Percentiles rank a stretch among this genome's conserved stretches.
phyloP scores from a whole-genome alignment of 78 protist genomes.

The Monosiga brevicollis region DNA sequence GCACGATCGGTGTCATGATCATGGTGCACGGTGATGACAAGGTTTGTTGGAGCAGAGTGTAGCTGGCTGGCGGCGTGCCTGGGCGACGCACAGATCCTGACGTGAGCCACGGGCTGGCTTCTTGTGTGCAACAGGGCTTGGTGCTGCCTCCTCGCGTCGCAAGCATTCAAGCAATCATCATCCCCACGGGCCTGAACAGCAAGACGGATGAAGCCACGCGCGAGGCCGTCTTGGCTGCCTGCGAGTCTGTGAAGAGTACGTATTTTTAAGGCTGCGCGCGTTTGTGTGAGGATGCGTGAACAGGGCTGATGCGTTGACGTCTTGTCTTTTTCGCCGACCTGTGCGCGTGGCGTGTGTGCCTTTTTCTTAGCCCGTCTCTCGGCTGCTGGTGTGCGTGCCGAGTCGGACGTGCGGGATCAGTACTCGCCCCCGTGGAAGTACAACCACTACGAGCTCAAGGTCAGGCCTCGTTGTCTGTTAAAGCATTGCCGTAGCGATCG shows the following conservation, averaged over 20 bases:
- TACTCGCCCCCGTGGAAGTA: constrained; percentile 84
- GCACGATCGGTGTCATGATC: constrained; percentile 79
- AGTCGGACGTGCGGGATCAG: constrained; percentile 58
- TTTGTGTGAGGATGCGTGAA: too few relatives aligned
- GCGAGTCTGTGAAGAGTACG: background rate
- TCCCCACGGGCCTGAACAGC: constrained; percentile 60
- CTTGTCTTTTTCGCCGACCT: too few relatives aligned
- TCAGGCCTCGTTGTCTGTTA: constrained; percentile 3
- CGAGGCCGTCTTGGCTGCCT: constrained; percentile 4
- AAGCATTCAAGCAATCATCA: constrained; percentile 80
- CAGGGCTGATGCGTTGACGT: too few relatives aligned
- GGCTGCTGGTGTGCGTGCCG: constrained; percentile 78
- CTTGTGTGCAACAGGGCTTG: constrained; percentile 51
- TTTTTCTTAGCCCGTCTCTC: too few relatives aligned
- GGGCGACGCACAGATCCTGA: too few relatives aligned
- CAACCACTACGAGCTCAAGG: constrained; percentile 91
- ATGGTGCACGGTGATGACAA: constrained; percentile 95
- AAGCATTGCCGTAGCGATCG: background rate
- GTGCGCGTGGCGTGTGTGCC: too few relatives aligned
- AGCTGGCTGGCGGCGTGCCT: too few relatives aligned
- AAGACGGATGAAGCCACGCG: constrained; percentile 31
- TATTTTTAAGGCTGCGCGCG: too few relatives aligned
- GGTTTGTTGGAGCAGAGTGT: background rate
- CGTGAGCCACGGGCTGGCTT: too few relatives aligned
- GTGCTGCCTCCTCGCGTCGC: constrained; percentile 96